phyloP scores from a whole-genome alignment of 768 basidiomycete species.

The Epithele typhae region DNA sequence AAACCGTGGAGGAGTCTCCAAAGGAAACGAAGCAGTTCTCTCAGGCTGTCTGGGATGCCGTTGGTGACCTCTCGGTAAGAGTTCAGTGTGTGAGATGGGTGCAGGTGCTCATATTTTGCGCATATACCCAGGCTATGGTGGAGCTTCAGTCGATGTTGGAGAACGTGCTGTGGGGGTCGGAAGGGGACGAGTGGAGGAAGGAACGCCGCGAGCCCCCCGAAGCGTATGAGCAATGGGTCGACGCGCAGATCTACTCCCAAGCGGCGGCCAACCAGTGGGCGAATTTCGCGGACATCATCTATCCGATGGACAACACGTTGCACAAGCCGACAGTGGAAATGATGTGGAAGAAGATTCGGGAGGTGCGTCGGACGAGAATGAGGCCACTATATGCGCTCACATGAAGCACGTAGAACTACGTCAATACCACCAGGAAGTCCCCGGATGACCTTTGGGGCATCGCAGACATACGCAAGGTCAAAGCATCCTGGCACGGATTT shows the following conservation, averaged over 20 bases:
- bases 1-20: conserved; percentile 70
- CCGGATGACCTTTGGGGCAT: conserved; percentile 67
- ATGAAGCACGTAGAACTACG: conserved; percentile 54
- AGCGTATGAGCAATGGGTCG: conserved; percentile 61
- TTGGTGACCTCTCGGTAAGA: conserved; percentile 75
- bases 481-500: conserved; percentile 61
- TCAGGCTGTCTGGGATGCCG: conserved; percentile 74
- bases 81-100: neutral
- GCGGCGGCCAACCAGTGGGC: conserved; percentile 47
- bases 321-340: conserved; percentile 44
- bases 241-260: conserved; percentile 61
- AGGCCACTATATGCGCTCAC: too few relatives aligned
- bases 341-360: conserved; percentile 63
- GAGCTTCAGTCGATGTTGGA: conserved; percentile 65
- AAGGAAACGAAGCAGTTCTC: conserved; percentile 73
- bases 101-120: too few relatives aligned
- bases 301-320: conserved; percentile 55
- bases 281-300: conserved; percentile 52
- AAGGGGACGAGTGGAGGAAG: conserved; percentile 50
- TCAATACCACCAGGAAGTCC: conserved; percentile 42
- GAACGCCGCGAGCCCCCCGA: conserved; percentile 51
- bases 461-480: conserved; percentile 41
- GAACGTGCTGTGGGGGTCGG: conserved; percentile 51
- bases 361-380: conserved; percentile 38
- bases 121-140: conserved; percentile 47